Evolutionary conservation across 345 rosid genomes (phyloP).

Genomic region (Eucalyptus virginea): DNA sequence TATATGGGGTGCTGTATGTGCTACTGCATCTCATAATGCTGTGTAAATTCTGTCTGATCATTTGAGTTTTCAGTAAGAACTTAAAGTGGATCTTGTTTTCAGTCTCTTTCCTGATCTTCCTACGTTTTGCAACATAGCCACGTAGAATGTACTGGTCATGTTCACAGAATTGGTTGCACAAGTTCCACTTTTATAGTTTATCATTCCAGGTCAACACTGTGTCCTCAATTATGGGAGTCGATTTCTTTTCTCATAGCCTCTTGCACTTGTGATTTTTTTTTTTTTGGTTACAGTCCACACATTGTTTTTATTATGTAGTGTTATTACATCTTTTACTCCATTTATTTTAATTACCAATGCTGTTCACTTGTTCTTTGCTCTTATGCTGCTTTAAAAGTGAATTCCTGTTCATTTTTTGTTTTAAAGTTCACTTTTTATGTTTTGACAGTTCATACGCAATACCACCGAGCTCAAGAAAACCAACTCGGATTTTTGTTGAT

Average conservation of each 20-base stretch:
- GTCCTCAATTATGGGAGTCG: background rate
- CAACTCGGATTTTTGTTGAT: background rate
- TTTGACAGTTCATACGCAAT: background rate
- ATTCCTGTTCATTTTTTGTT: background rate
- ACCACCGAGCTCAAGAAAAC: background rate
- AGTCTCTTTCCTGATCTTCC: background rate
- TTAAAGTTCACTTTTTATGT: background rate
- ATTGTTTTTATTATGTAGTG: background rate
- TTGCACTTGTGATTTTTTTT: background rate
- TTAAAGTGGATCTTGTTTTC: background rate
- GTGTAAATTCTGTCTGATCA: background rate
- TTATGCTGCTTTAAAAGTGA: background rate
- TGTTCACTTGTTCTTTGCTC: background rate
- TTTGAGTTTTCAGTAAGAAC: background rate
- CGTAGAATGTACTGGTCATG: background rate
- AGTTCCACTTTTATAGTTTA: background rate
- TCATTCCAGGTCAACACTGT: background rate
- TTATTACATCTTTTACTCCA: background rate
- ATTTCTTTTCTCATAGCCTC: background rate
- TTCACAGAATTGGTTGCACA: background rate
- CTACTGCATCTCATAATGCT: background rate
- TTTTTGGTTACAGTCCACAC: background rate
- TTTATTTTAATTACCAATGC: background rate
- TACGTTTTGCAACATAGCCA: background rate
- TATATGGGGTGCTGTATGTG: background rate